Evolutionary conservation across 768 basidiomycete genomes (phyloP), one percentile per base, ranked within the genome.

Genomic region (Neoboletus magnificus): DNA sequence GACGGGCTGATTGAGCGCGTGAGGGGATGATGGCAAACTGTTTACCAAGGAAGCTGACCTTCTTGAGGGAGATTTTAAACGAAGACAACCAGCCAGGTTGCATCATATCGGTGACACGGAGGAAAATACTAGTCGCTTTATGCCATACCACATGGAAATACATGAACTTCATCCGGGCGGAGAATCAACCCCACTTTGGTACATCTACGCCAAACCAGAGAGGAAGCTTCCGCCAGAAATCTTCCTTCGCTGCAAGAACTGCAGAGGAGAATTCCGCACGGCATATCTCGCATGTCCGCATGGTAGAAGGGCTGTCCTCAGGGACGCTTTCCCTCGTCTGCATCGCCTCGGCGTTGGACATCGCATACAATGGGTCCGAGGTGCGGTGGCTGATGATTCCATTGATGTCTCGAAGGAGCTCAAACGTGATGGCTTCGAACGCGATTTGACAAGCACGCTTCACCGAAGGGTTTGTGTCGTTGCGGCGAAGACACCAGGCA

Each of bases 401-500:
- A 67, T 87, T 87, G 58, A 86, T 79, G 62, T 89, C 87, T 47
- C 85, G 81, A 53, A 90, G 77, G 44, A 90, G 80, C 61, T 89
- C 84, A 65, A 88, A 89, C 5, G 86, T 86, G 57, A 87, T 82
- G 12, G 80, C 79, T 64, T 89, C 89, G 61, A 88, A 90, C 3
- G 85, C 85, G 22, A 84, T 76, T 68, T 85, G 85, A 68, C 87
- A 90, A 23, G 80, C 71, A 29, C 84, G 81, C 59, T 77, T 77
- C 32, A 71, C 72, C 32, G 74, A 57, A 4, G 74, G 69, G 58
- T 82, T 76, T 10, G 72, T 53, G 36, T 84, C 79, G 63, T 75
- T 73, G n/a, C 73, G 73, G 62, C 81, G 73, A 12, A 79, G 58
- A 65, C 87, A 89, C 56, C 64, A 65, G 10, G 64, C 37, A 15